phyloP scores from a whole-genome alignment of 805 yeast genomes.

The Suhomyces prunicola region DNA sequence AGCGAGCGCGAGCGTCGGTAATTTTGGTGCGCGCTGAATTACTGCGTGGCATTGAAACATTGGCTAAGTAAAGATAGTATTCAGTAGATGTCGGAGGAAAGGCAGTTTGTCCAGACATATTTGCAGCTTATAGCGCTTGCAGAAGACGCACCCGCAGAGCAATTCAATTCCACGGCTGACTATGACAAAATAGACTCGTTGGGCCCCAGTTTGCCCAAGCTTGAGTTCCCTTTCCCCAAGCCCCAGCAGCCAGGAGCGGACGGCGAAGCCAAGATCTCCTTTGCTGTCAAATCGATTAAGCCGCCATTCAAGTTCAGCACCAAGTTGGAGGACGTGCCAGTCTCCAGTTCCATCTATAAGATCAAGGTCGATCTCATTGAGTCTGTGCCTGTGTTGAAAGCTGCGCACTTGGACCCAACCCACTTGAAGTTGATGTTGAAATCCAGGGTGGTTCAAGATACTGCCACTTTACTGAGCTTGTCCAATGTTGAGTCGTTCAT shows the following conservation, averaged over 20 bases:
- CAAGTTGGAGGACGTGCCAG: constrained; percentile 20
- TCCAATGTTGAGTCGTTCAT: constrained; percentile 3
- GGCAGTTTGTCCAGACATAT: constrained; percentile 48
- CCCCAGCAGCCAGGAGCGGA: neutral
- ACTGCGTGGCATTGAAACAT: neutral
- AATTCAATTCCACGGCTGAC: constrained; percentile 32
- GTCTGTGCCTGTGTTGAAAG: constrained; percentile 21
- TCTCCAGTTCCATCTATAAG: constrained; percentile 31
- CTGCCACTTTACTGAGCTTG: constrained; percentile 33
- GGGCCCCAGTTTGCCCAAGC: constrained; percentile 50
- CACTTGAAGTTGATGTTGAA: constrained; percentile 53
- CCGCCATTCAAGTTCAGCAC: constrained; percentile 61
- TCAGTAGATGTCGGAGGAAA: constrained; percentile 21
- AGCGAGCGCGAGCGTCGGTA: neutral
- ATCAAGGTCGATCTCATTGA: constrained; percentile 38
- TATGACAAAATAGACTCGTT: constrained; percentile 26
- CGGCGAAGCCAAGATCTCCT: constrained; percentile 14
- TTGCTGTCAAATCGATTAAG: constrained; percentile 61
- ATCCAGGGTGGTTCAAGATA: constrained; percentile 61
- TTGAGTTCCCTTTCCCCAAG: constrained; percentile 34
- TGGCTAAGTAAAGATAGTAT: neutral
- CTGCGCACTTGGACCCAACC: constrained; percentile 25
- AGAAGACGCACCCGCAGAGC: constrained; percentile 30
- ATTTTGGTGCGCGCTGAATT: neutral
- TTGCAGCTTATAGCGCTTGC: constrained; percentile 47